Base-by-base conservation (phyloP, 805 yeast genomes). In the Kurtzmaniella fragi region DNA sequence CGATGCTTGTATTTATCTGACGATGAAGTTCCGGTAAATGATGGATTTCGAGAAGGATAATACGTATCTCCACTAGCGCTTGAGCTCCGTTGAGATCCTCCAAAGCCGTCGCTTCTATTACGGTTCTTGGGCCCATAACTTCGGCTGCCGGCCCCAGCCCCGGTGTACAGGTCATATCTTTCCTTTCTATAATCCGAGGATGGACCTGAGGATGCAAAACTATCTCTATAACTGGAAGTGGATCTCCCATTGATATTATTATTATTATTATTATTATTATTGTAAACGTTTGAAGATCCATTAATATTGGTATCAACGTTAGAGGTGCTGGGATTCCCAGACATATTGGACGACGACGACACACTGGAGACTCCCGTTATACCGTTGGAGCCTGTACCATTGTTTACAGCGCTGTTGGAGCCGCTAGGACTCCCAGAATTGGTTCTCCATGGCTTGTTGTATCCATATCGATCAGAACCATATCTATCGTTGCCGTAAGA, bases 21-120 rank as follows among this genome's bases (percentile, higher is more conserved):
- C 25, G 25, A 20, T 20, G 8, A 20, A n/a, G n/a, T n/a, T 20
- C 15, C 23, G 15, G 16, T 20, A 31, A n/a, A n/a, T 31, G 10
- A 25, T 10, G 28, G 32, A 37, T 25, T 31, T n/a, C 38, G 30
- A 15, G 52, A 43, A 8, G 64, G 64, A 42, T 57, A 61, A 42
- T 61, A 61, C 5, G 62, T 54, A 40, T 61, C 65, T 8, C 25
- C 25, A 20, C 25, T 20, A 20, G 25, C 25, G 8, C 25, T 20
- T 5, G 33, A 36, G 23, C 30, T 36, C 4, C 39, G 32, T 13
- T 31, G 32, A 7, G 38, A 29, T 9, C 29, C 13, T 5, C 26
- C 6, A 20, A 20, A 20, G 8, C 25, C 25, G 8, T 20, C 25
- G 8, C 25, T 20, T 20, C 25, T 20, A 20, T 20, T 20, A 20